These are phyloP conservation scores for Hordeum vulgare DNA, from an alignment of 176 grass and related monocot species.

Conservation along the genomic window DNA sequence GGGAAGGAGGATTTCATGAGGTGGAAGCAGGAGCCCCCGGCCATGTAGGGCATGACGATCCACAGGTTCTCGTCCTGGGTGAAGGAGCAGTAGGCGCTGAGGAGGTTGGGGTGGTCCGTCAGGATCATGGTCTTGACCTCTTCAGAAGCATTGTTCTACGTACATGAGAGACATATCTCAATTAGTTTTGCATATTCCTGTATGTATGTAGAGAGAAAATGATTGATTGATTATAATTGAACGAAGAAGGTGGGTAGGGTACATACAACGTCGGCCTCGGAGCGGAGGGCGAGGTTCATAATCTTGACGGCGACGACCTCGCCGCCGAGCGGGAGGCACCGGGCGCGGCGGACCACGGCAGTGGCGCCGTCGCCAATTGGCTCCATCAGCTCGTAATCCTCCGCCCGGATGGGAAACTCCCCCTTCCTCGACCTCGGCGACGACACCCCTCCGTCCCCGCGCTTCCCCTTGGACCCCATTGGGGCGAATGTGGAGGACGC, in stretches of 20 bases:
- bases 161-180: neutral
- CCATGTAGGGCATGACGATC: constrained; percentile 97
- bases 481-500: too few relatives aligned
- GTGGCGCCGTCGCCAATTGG: constrained; percentile 78
- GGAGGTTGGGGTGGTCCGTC: constrained; percentile 80
- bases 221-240: neutral
- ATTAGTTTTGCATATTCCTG: neutral
- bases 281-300: constrained; percentile 58
- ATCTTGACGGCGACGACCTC: constrained; percentile 91
- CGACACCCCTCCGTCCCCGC: neutral
- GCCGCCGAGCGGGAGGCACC: constrained; percentile 48
- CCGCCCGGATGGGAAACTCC: constrained; percentile 55
- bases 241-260: too few relatives aligned
- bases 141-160: constrained; percentile 52
- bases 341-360: constrained; percentile 72
- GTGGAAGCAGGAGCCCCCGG: constrained; percentile 82
- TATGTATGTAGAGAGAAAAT: neutral
- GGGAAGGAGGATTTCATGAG: constrained; percentile 81
- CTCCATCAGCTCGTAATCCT: constrained; percentile 79
- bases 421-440: constrained; percentile 33
- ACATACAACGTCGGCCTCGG: constrained; percentile 61
- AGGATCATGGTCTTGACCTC: constrained; percentile 91
- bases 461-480: constrained; percentile 17
- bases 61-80: constrained; percentile 46
- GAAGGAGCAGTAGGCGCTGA: constrained; percentile 81